Evolutionary conservation across 257 asterid species (phyloP), one percentile per base, ranked within the genome.

Genomic region (Marsdenia floribunda): DNA sequence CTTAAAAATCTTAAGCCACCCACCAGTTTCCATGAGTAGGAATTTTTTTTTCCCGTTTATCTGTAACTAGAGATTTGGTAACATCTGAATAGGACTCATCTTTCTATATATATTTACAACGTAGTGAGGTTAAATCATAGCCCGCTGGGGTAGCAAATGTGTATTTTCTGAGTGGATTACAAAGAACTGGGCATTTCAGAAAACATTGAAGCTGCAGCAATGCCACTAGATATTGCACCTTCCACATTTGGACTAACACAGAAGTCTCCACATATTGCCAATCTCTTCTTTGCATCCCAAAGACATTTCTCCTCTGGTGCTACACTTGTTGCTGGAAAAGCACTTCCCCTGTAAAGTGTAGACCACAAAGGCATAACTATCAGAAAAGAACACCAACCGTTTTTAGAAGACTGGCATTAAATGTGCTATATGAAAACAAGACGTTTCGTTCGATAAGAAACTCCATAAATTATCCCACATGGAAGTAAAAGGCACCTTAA

Each of bases 221-320:
- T 78, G 78, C 90, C 97, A 42, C 98, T 93, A 33, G 83, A 60
- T 76, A 93, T 87, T 73, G 98, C 98, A 72, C 96, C 95, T 85
- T 91, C 98, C 6, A 88, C 96, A 73, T 81, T 88, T 47, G 98
- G 96, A 84, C 81, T 75, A 59, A 82, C 85, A 10, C 98, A 93
- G 77, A 91, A 93, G 78, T 93, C 98, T 10, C 98, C 96, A 44
- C 98, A 93, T 16, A 93, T 82, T 22, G 97, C 97, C 47, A 93
- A 64, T 81, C 88, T 84, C 82, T 80, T 90, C 59, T 81, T 85
- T 47, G 77, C 87, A 35, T 77, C 75, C 98, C 97, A 93, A 72
- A 91, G 61, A 77, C 98, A 93, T 85, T 87, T 91, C 82, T 90
- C 92, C 40, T 87, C 93, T 73, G 81, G 79, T 19, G 84, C 93